Evolutionary conservation across 192 early-diverging fungal genomes (phyloP).

Genomic region (Coemansia umbellata): DNA sequence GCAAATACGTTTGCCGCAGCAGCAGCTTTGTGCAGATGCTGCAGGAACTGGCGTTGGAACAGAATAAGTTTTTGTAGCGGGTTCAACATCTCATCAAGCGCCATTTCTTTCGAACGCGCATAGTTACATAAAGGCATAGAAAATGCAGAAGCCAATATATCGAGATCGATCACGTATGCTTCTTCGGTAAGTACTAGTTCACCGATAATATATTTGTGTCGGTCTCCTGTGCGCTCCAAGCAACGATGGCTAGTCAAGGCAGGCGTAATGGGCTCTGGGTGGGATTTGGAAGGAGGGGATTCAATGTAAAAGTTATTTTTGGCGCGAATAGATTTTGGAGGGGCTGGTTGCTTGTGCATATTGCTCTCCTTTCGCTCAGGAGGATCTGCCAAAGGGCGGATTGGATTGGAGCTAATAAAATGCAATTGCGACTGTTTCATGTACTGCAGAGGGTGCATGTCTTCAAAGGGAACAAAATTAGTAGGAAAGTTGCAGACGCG

Average conservation of each 20-base stretch:
- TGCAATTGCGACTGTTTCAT: too few species aligned
- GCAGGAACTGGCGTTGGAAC: constrained; percentile 34
- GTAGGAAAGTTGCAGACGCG: background rate
- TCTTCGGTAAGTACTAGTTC: constrained; percentile 52
- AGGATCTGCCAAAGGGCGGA: background rate
- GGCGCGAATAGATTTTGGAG: too few species aligned
- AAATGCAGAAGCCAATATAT: constrained; percentile 44
- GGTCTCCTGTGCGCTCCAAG: constrained; percentile 3
- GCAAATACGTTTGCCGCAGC: constrained; percentile 8
- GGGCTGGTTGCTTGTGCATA: background rate
- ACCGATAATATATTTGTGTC: constrained; percentile 38
- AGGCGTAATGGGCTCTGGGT: too few species aligned
- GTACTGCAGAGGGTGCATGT: too few species aligned
- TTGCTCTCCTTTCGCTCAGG: constrained; percentile 24
- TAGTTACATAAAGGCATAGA: constrained; percentile 27
- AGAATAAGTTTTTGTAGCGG: constrained; percentile 28
- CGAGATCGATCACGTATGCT: constrained; percentile 52
- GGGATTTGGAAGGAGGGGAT: too few species aligned
- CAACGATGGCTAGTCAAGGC: too few species aligned
- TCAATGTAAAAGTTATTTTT: too few species aligned
- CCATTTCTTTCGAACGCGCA: constrained; percentile 8
- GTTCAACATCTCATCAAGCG: constrained; percentile 22
- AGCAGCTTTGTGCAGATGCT: constrained; percentile 2
- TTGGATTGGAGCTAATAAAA: too few species aligned
- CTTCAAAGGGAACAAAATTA: too few species aligned